Percentiles rank a stretch among this genome's conserved stretches.
Conservation (phyloP, 352 stramenopile species). For the Phytophthora quininea region DNA sequence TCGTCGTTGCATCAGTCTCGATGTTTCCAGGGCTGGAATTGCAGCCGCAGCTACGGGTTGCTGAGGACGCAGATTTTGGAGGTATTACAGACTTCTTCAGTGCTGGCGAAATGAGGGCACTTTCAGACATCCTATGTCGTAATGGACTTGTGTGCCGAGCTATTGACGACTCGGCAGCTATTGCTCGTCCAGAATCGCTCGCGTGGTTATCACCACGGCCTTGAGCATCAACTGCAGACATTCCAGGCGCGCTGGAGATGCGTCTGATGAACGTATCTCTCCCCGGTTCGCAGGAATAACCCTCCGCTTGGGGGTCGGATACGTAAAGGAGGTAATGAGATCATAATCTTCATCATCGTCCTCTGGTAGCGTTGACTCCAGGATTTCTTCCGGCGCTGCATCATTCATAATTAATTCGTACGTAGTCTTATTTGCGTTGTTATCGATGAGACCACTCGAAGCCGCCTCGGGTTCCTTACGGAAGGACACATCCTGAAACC, state of each 20-base stretch:
- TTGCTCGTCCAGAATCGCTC: neutral
- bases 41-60: neutral
- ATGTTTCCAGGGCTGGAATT: constrained; percentile 9
- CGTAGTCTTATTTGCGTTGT: neutral
- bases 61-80: neutral
- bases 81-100: neutral
- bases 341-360: constrained; percentile 39
- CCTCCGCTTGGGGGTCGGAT: constrained; percentile 27
- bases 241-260: constrained; percentile 8
- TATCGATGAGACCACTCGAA: constrained; percentile 13
- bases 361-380: constrained; percentile 31
- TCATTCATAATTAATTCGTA: constrained; percentile 46
- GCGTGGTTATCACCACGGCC: neutral
- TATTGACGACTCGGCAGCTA: neutral
- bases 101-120: constrained; percentile 11
- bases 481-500: constrained; percentile 40
- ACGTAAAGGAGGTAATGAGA: constrained; percentile 33
- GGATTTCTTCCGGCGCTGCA: constrained; percentile 35
- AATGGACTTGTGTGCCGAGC: constrained; percentile 7
- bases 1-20: constrained; percentile 16
- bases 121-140: constrained; percentile 1
- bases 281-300: neutral
- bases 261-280: constrained; percentile 14
- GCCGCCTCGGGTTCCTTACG: constrained; percentile 1
- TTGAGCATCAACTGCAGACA: neutral